Conservation (phyloP, 208 protist species). For the Entamoeba invadens region DNA sequence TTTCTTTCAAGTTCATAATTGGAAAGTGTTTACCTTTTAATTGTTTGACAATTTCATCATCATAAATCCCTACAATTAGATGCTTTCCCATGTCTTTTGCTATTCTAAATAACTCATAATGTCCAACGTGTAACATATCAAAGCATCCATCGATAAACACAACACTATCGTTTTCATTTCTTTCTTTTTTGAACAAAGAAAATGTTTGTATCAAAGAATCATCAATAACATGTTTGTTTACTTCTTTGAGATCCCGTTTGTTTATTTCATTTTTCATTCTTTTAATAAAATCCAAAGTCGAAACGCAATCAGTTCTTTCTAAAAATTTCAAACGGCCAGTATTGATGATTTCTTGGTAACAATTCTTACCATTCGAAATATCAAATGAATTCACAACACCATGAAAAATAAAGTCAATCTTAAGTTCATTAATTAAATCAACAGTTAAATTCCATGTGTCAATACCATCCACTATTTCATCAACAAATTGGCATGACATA, state of each 20-base stretch:
- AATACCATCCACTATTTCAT: conserved; percentile 74
- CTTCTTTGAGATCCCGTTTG: conserved; percentile 24
- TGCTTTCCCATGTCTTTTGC: conserved; percentile 70
- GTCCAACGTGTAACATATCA: conserved; percentile 69
- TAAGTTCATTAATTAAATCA: conserved; percentile 59
- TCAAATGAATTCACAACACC: conserved; percentile 84
- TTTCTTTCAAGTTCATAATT: conserved; percentile 91
- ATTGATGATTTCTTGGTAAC: conserved; percentile 31
- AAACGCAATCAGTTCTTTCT: conserved; percentile 77
- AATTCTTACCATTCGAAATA: conserved; percentile 6
- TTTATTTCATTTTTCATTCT: conserved; percentile 75
- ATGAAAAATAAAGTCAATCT: conserved; percentile 80
- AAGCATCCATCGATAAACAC: conserved; percentile 87
- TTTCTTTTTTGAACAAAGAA: conserved; percentile 53
- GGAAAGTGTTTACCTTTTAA: conserved; percentile 73
- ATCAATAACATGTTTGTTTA: background rate
- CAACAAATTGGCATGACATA: conserved; percentile 85
- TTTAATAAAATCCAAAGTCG: conserved; percentile 86
- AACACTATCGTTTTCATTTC: conserved; percentile 57
- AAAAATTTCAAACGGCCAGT: conserved; percentile 58
- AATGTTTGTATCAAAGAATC: conserved; percentile 34
- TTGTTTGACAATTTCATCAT: conserved; percentile 65
- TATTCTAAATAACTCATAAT: conserved; percentile 68
- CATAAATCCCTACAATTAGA: conserved; percentile 79
- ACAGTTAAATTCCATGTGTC: conserved; percentile 57